Conservation (phyloP, 129 eudicot species). For the Oenanthe sinensis region DNA sequence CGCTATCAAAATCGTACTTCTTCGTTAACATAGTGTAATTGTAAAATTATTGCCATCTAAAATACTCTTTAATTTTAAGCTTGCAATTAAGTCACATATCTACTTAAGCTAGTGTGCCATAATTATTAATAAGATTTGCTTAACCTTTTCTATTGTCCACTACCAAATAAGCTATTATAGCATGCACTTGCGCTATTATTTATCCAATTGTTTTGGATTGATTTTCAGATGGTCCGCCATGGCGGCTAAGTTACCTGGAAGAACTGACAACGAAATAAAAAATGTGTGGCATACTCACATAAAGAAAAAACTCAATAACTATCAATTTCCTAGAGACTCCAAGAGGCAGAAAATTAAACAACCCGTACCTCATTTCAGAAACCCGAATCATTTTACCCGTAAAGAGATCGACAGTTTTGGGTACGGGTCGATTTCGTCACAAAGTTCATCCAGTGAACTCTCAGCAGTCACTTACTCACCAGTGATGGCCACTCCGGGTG, state of each 20-base stretch:
- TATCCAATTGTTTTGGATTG: background rate
- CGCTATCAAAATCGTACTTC: background rate
- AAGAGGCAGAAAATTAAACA: background rate
- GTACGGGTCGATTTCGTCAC: background rate
- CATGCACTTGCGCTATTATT: background rate
- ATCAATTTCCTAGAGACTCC: constrained; percentile 7
- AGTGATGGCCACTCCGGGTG: background rate
- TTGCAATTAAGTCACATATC: background rate
- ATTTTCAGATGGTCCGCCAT: constrained; percentile 68
- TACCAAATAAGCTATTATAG: background rate
- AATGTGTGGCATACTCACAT: constrained; percentile 77
- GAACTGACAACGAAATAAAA: constrained; percentile 79
- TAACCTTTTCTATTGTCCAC: background rate
- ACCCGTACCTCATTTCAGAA: background rate
- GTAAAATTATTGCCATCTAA: background rate
- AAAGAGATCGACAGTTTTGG: background rate
- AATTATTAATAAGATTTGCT: background rate
- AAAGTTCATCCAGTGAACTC: background rate
- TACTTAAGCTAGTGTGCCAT: background rate
- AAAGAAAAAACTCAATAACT: constrained; percentile 49
- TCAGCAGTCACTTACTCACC: background rate
- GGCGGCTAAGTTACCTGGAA: constrained; percentile 62
- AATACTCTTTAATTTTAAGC: background rate
- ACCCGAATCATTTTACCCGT: background rate
- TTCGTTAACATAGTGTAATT: background rate